These are phyloP conservation scores for Silene latifolia DNA, from an alignment of 148 eudicot species.

Conservation along the genomic window DNA sequence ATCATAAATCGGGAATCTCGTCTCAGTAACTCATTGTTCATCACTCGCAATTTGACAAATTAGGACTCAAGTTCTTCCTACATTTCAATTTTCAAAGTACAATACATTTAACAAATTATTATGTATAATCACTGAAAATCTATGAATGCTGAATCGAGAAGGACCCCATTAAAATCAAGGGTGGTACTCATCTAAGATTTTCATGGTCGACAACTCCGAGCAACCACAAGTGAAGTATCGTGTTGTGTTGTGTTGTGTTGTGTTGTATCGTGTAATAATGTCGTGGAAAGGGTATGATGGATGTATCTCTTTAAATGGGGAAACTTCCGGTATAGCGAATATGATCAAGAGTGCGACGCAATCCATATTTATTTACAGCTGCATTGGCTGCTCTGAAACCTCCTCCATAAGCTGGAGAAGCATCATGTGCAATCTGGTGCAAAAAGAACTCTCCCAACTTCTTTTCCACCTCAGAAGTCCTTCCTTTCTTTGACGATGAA, in stretches of 20 bases:
- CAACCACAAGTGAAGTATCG: neutral
- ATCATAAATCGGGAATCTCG: neutral
- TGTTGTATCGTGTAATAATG: constrained; percentile 17
- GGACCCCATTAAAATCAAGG: constrained; percentile 24
- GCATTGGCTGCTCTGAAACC: constrained; percentile 86
- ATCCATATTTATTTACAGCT: constrained; percentile 81
- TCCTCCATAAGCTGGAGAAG: constrained; percentile 89
- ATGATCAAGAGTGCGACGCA: constrained; percentile 73
- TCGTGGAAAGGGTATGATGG: neutral
- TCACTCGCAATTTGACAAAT: neutral
- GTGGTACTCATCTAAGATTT: constrained; percentile 18
- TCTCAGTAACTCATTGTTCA: constrained; percentile 11
- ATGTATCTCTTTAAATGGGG: constrained; percentile 40
- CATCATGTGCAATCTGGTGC: constrained; percentile 86
- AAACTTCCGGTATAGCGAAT: constrained; percentile 71
- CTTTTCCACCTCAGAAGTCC: constrained; percentile 64
- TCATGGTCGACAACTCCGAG: constrained; percentile 13
- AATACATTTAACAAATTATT: constrained; percentile 14
- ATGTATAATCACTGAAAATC: neutral
- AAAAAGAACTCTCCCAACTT: constrained; percentile 81
- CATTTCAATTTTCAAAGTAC: neutral
- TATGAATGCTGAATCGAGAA: constrained; percentile 7
- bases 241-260: neutral
- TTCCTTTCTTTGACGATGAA: constrained; percentile 78
- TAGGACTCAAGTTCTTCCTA: neutral